Percentiles rank a stretch among this genome's conserved stretches.
phyloP scores from a whole-genome alignment of 495 filamentous ascomycete genomes.

The Penicillium mononematosum region DNA sequence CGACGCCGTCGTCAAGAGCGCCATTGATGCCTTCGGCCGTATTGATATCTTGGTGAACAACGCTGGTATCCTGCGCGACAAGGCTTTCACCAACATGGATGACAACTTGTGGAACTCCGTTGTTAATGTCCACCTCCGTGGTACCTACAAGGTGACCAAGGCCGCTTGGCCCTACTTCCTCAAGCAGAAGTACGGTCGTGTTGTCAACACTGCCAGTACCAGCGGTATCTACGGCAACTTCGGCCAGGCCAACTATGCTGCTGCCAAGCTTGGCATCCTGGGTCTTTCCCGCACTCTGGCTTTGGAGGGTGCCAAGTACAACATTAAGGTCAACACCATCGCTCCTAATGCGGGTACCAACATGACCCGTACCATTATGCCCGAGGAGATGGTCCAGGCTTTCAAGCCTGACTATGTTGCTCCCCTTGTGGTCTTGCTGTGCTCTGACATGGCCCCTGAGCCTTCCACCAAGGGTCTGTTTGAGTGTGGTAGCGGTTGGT shows the following conservation, averaged over 20 bases:
- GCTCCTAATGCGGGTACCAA: constrained; percentile 95
- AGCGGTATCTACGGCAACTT: constrained; percentile 99
- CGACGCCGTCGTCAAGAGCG: constrained; percentile 84
- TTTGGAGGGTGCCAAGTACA: constrained; percentile 93
- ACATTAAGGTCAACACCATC: constrained; percentile 98
- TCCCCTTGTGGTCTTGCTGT: constrained; percentile 82
- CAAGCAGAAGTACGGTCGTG: constrained; percentile 97
- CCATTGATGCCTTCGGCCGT: constrained; percentile 91
- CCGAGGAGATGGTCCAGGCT: constrained; percentile 96
- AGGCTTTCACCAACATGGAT: constrained; percentile 97
- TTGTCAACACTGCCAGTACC: constrained; percentile 95
- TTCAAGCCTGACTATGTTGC: constrained; percentile 99
- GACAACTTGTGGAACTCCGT: constrained; percentile 93
- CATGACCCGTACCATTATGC: constrained; percentile 94
- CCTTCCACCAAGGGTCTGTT: constrained; percentile 87
- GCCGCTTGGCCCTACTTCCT: constrained; percentile 97
- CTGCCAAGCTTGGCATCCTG: constrained; percentile 93
- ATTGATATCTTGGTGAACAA: constrained; percentile 97
- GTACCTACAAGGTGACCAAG: constrained; percentile 96
- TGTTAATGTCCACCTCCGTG: constrained; percentile 86
- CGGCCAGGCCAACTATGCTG: constrained; percentile 96
- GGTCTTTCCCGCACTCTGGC: constrained; percentile 92
- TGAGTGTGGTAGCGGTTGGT: constrained; percentile 96
- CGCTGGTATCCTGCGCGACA: constrained; percentile 94
- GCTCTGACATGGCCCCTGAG: constrained; percentile 82